phyloP scores from a whole-genome alignment of 441 rosid genomes.

The Metrosideros polymorpha region DNA sequence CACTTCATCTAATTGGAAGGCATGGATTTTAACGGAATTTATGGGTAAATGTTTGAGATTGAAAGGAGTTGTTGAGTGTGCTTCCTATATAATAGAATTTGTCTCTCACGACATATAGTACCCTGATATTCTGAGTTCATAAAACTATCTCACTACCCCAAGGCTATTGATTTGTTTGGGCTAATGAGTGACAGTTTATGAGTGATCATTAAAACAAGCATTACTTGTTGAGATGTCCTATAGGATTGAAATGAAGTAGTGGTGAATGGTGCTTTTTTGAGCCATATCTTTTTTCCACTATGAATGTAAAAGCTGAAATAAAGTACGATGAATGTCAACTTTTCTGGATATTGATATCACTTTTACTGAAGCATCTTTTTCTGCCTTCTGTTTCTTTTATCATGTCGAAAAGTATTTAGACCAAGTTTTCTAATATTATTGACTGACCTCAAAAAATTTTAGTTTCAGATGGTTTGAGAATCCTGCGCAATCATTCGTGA shows the following conservation, averaged over 20 bases:
- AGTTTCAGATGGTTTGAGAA: conserved; percentile 82
- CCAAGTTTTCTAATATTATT: neutral
- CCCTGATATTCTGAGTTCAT: neutral
- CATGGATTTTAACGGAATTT: neutral
- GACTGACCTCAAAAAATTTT: conserved; percentile 33
- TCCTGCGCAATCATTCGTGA: conserved; percentile 62
- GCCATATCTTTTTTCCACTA: neutral
- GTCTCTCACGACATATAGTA: neutral
- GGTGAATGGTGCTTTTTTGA: neutral
- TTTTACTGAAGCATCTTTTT: neutral
- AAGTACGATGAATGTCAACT: neutral
- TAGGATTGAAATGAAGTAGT: neutral
- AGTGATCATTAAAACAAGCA: neutral
- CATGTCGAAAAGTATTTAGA: neutral
- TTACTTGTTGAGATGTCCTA: neutral
- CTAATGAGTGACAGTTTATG: neutral
- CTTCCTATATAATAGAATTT: neutral
- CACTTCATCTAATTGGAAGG: neutral
- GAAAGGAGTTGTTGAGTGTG: neutral
- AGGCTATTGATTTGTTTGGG: neutral
- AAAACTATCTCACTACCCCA: neutral
- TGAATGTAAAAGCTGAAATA: neutral
- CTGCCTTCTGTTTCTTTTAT: neutral
- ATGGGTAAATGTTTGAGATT: neutral
- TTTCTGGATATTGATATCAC: neutral